phyloP scores from a whole-genome alignment of 768 basidiomycete species.

The Glaciozyma antarctica region DNA sequence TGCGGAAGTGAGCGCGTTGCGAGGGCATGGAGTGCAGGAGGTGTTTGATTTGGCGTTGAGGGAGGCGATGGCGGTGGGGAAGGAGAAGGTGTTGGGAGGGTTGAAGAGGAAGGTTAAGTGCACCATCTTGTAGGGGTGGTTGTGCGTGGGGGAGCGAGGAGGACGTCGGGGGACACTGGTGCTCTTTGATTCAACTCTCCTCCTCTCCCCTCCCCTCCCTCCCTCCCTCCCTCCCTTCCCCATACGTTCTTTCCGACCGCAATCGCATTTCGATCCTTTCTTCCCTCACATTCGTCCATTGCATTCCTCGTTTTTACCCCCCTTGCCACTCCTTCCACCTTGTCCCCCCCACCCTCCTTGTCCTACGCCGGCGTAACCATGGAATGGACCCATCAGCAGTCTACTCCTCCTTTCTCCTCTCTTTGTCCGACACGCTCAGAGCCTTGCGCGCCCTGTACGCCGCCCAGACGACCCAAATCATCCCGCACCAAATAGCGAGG shows the following conservation, averaged over 20 bases:
- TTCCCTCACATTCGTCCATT: too few species aligned
- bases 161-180: not conserved
- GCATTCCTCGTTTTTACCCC: too few species aligned
- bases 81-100: slow-evolving; percentile 49
- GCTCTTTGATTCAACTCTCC: not conserved
- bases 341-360: too few species aligned
- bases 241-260: too few species aligned
- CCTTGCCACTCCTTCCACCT: too few species aligned
- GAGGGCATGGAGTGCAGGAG: slow-evolving; percentile 77
- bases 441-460: not conserved
- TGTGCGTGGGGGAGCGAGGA: not conserved
- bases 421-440: not conserved
- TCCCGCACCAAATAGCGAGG: slow-evolving; percentile 9
- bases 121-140: slow-evolving; percentile 3
- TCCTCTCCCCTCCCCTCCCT: not conserved
- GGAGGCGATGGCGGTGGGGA: slow-evolving; percentile 84
- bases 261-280: too few species aligned
- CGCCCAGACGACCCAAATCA: slow-evolving; percentile 4
- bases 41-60: slow-evolving; percentile 76
- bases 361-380: too few species aligned
- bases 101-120: slow-evolving; percentile 17
- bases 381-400: too few species aligned
- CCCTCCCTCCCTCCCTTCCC: not conserved
- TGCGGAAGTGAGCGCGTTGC: slow-evolving; percentile 87
- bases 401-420: not conserved